Evolutionary conservation across 2,329 filamentous ascomycete genomes (phyloP).

Genomic region (Clonostachys solani): DNA sequence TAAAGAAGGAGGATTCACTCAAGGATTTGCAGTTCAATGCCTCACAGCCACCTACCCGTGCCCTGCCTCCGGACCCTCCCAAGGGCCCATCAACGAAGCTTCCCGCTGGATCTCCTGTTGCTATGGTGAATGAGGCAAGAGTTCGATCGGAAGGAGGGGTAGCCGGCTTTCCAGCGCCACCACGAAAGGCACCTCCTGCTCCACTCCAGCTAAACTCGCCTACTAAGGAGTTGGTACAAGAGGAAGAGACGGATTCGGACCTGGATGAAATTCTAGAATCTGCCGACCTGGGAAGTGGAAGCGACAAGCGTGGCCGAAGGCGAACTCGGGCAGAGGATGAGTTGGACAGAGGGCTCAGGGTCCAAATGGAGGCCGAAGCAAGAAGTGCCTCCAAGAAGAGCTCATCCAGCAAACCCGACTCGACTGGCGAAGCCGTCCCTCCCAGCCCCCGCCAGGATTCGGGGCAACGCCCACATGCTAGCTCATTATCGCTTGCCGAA

Average conservation of each 20-base stretch:
- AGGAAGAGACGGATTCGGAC: constrained; percentile 70
- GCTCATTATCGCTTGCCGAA: constrained; percentile 46
- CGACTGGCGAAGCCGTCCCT: constrained; percentile 23
- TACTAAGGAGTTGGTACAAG: constrained; percentile 15
- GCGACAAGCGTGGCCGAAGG: constrained; percentile 66
- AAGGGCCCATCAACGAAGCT: constrained; percentile 47
- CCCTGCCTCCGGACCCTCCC: constrained; percentile 46
- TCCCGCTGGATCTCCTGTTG: constrained; percentile 24
- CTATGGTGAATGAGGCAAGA: constrained; percentile 37
- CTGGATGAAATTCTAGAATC: constrained; percentile 76
- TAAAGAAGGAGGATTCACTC: constrained; percentile 32
- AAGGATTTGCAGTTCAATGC: constrained; percentile 33
- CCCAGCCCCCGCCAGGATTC: constrained; percentile 28
- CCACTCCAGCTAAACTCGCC: constrained; percentile 62
- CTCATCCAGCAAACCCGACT: constrained; percentile 33
- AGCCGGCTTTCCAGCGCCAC: constrained; percentile 51
- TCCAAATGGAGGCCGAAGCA: constrained; percentile 61
- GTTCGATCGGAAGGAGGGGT: constrained; percentile 38
- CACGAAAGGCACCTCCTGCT: constrained; percentile 80
- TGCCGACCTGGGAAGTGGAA: constrained; percentile 54
- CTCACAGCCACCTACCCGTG: constrained; percentile 51
- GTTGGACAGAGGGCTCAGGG: constrained; percentile 66
- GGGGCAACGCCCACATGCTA: constrained; percentile 30
- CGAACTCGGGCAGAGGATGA: constrained; percentile 89
- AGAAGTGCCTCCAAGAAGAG: constrained; percentile 73